Percentiles rank a stretch among this genome's conserved stretches.
phyloP scores from a whole-genome alignment of 2,329 filamentous ascomycete genomes.

The Paramyrothecium sp. region DNA sequence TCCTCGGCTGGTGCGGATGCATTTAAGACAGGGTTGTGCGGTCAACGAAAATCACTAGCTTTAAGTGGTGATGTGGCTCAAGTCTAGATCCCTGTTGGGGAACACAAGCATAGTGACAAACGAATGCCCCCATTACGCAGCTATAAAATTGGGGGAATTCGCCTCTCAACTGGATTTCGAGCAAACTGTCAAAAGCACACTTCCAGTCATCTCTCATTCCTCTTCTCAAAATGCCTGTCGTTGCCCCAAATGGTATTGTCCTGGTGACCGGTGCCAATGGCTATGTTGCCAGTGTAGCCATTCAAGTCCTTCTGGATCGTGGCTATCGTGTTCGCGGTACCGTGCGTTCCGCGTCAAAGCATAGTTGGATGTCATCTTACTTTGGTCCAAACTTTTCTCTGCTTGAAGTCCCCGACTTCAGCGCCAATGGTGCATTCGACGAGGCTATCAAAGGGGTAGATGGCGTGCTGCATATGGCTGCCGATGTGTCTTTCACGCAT shows the following conservation, averaged over 20 bases:
- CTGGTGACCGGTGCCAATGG: slow-evolving; percentile 38
- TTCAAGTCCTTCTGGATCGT: slow-evolving; percentile 30
- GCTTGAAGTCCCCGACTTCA: slow-evolving; percentile 32
- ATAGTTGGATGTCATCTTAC: slow-evolving; percentile 10
- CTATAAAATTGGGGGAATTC: too few species aligned
- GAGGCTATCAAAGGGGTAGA: slow-evolving; percentile 28
- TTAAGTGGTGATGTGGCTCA: too few species aligned
- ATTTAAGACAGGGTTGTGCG: too few species aligned
- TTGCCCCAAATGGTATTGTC: slow-evolving; percentile 13
- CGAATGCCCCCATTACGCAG: too few species aligned
- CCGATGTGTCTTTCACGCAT: slow-evolving; percentile 15
- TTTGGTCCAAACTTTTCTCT: slow-evolving; percentile 17
- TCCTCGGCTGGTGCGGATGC: too few species aligned
- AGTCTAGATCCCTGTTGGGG: too few species aligned
- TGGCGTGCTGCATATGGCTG: slow-evolving; percentile 18
- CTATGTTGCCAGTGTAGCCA: slow-evolving; percentile 34
- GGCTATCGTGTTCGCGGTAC: slow-evolving; percentile 37
- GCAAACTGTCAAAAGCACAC: too few species aligned
- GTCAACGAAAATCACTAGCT: too few species aligned
- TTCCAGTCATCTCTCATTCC: too few species aligned
- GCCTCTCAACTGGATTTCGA: too few species aligned
- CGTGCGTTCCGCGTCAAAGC: slow-evolving; percentile 24
- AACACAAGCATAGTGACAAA: too few species aligned
- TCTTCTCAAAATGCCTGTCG: neutral
- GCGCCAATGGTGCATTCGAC: slow-evolving; percentile 30